Conservation (phyloP, 2,329 filamentous ascomycete genomes). For the Alternaria incomplexa region DNA sequence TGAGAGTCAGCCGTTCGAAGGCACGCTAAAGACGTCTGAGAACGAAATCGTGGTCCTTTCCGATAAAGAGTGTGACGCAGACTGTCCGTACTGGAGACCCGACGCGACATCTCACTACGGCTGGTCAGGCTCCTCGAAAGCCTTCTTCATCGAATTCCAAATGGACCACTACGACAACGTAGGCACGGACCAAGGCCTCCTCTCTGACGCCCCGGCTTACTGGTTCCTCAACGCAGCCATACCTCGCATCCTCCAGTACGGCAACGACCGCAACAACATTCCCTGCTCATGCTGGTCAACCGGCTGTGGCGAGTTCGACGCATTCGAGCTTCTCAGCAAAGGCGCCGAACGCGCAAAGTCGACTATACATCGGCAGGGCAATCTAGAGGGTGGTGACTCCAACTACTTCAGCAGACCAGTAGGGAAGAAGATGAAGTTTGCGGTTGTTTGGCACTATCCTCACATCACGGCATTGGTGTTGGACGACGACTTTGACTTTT, state of each 20-base stretch:
- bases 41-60: conserved; percentile 45
- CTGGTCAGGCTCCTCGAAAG: conserved; percentile 72
- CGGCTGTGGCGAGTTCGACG: conserved; percentile 77
- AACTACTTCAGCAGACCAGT: conserved; percentile 75
- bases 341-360: conserved; percentile 73
- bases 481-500: conserved; percentile 49
- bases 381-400: conserved; percentile 67
- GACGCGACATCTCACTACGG: conserved; percentile 65
- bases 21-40: conserved; percentile 48
- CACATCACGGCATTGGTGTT: conserved; percentile 46
- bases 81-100: conserved; percentile 58
- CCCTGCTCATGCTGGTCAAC: conserved; percentile 74
- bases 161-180: conserved; percentile 60
- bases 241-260: conserved; percentile 73
- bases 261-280: conserved; percentile 49
- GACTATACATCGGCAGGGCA: conserved; percentile 66
- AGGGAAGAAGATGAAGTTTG: conserved; percentile 65
- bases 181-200: conserved; percentile 44
- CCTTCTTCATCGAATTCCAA: conserved; percentile 74
- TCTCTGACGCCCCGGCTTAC: conserved; percentile 73
- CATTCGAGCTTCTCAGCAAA: conserved; percentile 72
- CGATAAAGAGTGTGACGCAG: conserved; percentile 52
- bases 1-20: conserved; percentile 57
- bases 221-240: conserved; percentile 80
- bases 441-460: conserved; percentile 48